Conservation (phyloP, 1,284 basidiomycete species). For the Erythrobasidium hasegawianum region DNA sequence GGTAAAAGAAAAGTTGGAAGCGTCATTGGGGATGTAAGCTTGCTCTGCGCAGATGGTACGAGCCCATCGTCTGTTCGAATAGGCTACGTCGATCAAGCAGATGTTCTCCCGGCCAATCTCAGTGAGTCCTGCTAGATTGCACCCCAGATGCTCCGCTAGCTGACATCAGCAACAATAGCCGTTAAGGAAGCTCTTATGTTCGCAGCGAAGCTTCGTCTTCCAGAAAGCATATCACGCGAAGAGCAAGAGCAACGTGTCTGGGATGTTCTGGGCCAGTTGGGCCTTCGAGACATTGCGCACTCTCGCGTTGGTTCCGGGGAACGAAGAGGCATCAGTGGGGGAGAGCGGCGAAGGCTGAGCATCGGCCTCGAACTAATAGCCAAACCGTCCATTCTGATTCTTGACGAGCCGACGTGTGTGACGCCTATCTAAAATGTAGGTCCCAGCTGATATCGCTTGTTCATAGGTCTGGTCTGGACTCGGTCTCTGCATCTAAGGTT, state of each 20-base stretch:
- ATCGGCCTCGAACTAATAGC: constrained; percentile 64
- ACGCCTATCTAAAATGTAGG: constrained; percentile 37
- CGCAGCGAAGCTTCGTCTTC: constrained; percentile 73
- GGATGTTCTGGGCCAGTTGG: constrained; percentile 69
- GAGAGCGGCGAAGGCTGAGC: constrained; percentile 60
- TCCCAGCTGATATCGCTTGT: constrained; percentile 8
- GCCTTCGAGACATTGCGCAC: constrained; percentile 65
- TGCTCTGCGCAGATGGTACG: constrained; percentile 51
- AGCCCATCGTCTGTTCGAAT: constrained; percentile 55
- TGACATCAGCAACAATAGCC: constrained; percentile 46
- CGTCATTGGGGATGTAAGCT: constrained; percentile 61
- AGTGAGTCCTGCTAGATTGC: constrained; percentile 14
- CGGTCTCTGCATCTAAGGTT: constrained; percentile 75
- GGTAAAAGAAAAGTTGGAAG: constrained; percentile 68
- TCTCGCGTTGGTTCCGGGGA: constrained; percentile 67
- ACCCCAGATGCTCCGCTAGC: not conserved
- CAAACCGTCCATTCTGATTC: constrained; percentile 59
- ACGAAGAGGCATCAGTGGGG: constrained; percentile 62
- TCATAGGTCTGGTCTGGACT: constrained; percentile 64
- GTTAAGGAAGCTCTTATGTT: constrained; percentile 79
- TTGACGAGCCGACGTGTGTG: constrained; percentile 61
- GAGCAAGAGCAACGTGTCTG: constrained; percentile 66
- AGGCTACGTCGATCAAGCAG: constrained; percentile 72
- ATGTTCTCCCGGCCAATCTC: constrained; percentile 40
- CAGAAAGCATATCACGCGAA: constrained; percentile 66